phyloP scores from a whole-genome alignment of 1,139 yeast species.

The Suhomyces bokatorum region DNA sequence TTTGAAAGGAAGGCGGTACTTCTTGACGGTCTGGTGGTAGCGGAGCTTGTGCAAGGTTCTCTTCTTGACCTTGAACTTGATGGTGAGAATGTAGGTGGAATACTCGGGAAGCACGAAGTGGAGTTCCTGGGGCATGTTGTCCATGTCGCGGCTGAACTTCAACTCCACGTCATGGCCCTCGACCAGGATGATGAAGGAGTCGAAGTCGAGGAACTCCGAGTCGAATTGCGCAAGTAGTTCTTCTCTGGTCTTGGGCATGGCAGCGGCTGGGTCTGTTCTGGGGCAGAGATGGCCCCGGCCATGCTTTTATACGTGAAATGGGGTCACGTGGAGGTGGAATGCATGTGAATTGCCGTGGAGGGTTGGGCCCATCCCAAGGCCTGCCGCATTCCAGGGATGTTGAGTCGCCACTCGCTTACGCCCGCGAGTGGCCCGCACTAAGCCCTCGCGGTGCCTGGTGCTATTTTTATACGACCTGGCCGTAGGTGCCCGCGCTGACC shows the following conservation, averaged over 20 bases:
- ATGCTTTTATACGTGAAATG: too few species aligned
- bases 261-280: not conserved
- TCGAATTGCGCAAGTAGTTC: constrained; percentile 22
- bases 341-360: too few species aligned
- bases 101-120: constrained; percentile 35
- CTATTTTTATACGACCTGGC: constrained; percentile 20
- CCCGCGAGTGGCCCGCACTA: not conserved
- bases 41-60: constrained; percentile 26
- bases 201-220: constrained; percentile 28
- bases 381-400: not conserved
- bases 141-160: constrained; percentile 28
- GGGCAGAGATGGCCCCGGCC: too few species aligned
- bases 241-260: constrained; percentile 14
- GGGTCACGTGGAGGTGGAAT: too few species aligned
- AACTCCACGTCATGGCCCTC: constrained; percentile 27
- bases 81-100: constrained; percentile 30
- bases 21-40: constrained; percentile 38
- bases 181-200: constrained; percentile 29
- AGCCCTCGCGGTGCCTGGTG: not conserved
- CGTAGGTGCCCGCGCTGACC: constrained; percentile 49
- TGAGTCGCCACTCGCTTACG: not conserved
- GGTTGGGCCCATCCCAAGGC: too few species aligned
- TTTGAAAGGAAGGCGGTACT: constrained; percentile 32
- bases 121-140: constrained; percentile 29
- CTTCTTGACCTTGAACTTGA: constrained; percentile 29